Conservation (phyloP, 257 asterid species). For the Solanum paucissectum region DNA sequence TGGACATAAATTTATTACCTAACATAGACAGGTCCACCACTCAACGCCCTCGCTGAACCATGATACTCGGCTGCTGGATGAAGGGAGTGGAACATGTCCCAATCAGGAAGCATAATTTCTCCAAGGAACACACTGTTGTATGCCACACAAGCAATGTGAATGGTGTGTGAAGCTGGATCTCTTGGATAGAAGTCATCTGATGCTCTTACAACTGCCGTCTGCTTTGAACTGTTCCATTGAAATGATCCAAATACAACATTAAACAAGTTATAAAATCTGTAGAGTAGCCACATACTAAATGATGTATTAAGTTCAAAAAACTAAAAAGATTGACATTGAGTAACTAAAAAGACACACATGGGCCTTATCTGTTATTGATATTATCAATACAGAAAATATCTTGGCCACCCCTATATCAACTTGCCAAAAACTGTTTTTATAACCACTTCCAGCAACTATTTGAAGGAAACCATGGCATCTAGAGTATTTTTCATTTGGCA, state of each 20-base stretch:
- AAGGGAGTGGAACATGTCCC: constrained; percentile 93
- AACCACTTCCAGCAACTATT: background rate
- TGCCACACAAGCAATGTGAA: constrained; percentile 77
- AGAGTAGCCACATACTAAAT: background rate
- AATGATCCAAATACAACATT: background rate
- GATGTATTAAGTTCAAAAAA: background rate
- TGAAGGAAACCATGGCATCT: background rate
- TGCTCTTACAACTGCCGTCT: constrained; percentile 71
- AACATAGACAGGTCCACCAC: constrained; percentile 82
- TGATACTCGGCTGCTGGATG: constrained; percentile 89
- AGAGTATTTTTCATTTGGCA: background rate
- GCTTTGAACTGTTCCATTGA: constrained; percentile 58
- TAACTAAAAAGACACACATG: background rate
- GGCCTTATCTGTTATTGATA: background rate
- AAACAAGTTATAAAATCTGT: background rate
- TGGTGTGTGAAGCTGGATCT: constrained; percentile 70
- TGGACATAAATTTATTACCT: constrained; percentile 25
- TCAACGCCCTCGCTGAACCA: constrained; percentile 71
- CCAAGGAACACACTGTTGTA: constrained; percentile 70
- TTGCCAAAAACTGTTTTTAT: background rate
- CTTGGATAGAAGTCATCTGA: constrained; percentile 83
- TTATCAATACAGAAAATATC: background rate
- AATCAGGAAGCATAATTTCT: constrained; percentile 73
- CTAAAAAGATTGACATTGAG: background rate
- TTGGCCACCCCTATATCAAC: background rate